Percentiles rank a stretch among this genome's conserved stretches.
These are phyloP conservation scores for Stylosanthes scabra DNA, from an alignment of 331 rosid genomes.

Conservation along the genomic window DNA sequence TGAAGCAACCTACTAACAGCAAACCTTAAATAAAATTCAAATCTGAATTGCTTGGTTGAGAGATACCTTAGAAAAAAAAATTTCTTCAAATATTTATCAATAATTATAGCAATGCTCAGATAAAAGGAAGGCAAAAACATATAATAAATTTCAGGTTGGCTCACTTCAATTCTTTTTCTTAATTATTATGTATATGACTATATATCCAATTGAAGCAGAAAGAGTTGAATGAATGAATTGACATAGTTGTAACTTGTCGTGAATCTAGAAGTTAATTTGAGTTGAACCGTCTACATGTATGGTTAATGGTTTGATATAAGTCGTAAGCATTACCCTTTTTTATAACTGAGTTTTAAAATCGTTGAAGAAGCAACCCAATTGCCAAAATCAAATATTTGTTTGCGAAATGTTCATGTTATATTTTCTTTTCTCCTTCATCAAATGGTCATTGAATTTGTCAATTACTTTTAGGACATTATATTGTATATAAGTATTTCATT, in stretches of 20 bases:
- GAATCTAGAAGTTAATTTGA: constrained; percentile 4
- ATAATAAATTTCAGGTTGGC: no score
- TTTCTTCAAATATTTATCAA: no score
- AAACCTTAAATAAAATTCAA: no score
- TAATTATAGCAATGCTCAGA: no score
- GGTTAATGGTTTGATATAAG: not conserved
- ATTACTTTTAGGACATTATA: not conserved
- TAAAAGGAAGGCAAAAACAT: no score
- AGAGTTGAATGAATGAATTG: not conserved
- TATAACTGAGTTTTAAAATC: not conserved
- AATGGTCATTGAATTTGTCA: constrained; percentile 21
- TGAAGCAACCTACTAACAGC: no score
- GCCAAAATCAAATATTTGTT: constrained; percentile 4
- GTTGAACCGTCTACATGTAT: constrained; percentile 4
- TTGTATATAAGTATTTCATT: not conserved
- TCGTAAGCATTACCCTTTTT: not conserved
- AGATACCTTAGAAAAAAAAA: no score
- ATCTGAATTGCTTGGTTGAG: no score
- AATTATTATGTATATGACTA: not conserved
- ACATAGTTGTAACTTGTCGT: not conserved
- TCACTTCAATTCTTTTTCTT: no score
- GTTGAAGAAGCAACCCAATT: constrained; percentile 5
- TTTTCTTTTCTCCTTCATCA: not conserved
- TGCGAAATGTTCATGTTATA: not conserved
- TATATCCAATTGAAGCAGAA: not conserved